Base-by-base conservation (phyloP, 768 basidiomycete genomes). In the Amanita pallidorosea region DNA sequence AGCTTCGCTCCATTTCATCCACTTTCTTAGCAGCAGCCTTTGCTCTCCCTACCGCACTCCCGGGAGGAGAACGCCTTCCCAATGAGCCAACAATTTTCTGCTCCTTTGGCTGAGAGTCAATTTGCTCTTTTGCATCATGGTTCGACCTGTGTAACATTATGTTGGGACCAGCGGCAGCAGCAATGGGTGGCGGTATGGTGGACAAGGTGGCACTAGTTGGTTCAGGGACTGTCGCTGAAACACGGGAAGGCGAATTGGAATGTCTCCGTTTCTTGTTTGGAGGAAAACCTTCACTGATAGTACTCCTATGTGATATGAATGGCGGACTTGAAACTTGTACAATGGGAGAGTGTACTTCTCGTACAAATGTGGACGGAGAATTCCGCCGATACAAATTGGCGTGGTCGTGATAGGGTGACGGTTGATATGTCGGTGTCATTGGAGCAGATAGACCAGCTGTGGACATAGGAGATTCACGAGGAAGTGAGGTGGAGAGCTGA, bases 11-110 rank as follows among this genome's bases (percentile, higher is more conserved):
- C 42, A 52, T 50, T 20, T 63, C 71, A 41, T 73, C 75, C 18
- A 68, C 65, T 56, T 73, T 76, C 50, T 70, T 63, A 7, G 71
- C 69, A 22, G 73, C 72, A 22, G 73, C 72, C 49, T 71, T 72
- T 20, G 72, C 71, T 48, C 74, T 62, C 17, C 74, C 74, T 31
- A 63, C 61, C 41, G 67, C 64, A 54, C 74, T 75, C n/a, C 74
- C 74, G 2, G 75, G 75, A 47, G 76, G 73, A 33, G 73, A 70
- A n/a, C 76, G 60, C 53, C 70, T 62, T 18, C 67, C 67, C 18
- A 60, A 55, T 35, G 65, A 64, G 55, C 63, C 67, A 46, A 64
- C 55, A 20, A 66, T 52, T 29, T 61, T 57, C 50, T 60, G 56
- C 47, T 58, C 47, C 46, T 33, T 47, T 6, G 34, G 22, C 13